Base-by-base conservation (phyloP, 805 yeast species). In the Tetrapisispora iriomotensis region DNA sequence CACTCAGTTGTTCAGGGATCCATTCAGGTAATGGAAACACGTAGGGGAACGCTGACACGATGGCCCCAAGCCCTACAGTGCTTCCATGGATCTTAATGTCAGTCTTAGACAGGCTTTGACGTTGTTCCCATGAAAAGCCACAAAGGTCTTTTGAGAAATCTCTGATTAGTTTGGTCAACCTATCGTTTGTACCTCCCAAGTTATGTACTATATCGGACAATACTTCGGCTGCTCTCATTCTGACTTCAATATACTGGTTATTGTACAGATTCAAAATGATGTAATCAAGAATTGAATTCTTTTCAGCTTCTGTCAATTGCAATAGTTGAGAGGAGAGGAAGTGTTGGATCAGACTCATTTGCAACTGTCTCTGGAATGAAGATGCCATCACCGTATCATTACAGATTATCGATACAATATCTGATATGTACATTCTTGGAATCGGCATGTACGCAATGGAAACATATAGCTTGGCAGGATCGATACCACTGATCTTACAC, bases 11-110 rank as follows among this genome's bases (percentile, higher is more conserved):
- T 8, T 66, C 62, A 0, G 96, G 95, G 17, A 88, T 68, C 96
- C 96, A 90, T 21, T 47, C 38, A 0, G 97, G 96, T 1, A 94
- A 90, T 0, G 97, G 97, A 0, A 94, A 79, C 3, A 71, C 65
- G 52, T 86, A 88, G 2, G 96, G 87, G 61, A 81, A 90, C 0
- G 96, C 96, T 36, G 80, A 77, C 2, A 90, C 75, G 35, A 88
- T 63, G 0, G 96, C 83, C 5, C 96, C 94, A 2, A 88, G 63
- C 0, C 96, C 96, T 20, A 90, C 63, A 0, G 87, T 78, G 2
- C 94, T 86, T 3, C 92, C 94, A 54, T 88, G 96, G 3, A 86
- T 61, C 5, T 62, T 57, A 9, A 71, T 63, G 7, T 63, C 54
- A 15, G 66, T 66, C 26, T 54, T 50, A 2, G 72, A 47, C 6